A percentile compares a stretch with the other conserved stretches of the same genome.
phyloP scores from a whole-genome alignment of 2,329 filamentous ascomycete species.

The Venturiaceae sp. region DNA sequence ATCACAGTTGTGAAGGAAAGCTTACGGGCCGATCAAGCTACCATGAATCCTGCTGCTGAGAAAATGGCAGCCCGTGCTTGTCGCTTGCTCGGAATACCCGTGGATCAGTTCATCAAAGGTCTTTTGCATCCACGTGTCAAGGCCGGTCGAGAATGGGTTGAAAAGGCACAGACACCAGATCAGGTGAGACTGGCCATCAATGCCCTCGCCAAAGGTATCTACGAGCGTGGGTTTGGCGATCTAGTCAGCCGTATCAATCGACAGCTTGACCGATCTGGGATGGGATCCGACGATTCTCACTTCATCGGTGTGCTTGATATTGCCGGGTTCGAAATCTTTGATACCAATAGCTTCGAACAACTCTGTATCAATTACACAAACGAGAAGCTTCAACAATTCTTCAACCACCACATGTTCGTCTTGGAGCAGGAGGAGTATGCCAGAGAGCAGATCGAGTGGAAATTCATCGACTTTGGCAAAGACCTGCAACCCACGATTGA shows the following conservation, averaged over 20 bases:
- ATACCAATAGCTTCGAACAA: slow-evolving; percentile 98
- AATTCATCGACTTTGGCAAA: slow-evolving; percentile 97
- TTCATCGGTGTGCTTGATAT: slow-evolving; percentile 99
- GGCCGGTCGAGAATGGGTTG: slow-evolving; percentile 94
- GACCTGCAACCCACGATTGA: slow-evolving; percentile 97
- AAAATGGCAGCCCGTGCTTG: slow-evolving; percentile 71
- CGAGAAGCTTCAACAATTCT: slow-evolving; percentile 97
- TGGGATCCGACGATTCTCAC: slow-evolving; percentile 76
- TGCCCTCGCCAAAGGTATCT: slow-evolving; percentile 91
- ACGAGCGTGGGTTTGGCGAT: slow-evolving; percentile 90
- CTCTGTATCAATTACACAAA: slow-evolving; percentile 99
- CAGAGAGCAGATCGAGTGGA: slow-evolving; percentile 96
- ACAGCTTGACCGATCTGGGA: slow-evolving; percentile 78
- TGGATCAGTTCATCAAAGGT: slow-evolving; percentile 79
- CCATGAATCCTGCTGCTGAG: slow-evolving; percentile 65
- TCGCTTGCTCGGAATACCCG: slow-evolving; percentile 69
- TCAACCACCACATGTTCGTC: slow-evolving; percentile 99
- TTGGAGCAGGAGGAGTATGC: slow-evolving; percentile 98
- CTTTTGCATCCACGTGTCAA: slow-evolving; percentile 89
- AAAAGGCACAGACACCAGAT: slow-evolving; percentile 95
- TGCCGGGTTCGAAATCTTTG: slow-evolving; percentile 97
- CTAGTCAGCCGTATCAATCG: slow-evolving; percentile 85
- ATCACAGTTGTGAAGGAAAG: slow-evolving; percentile 85
- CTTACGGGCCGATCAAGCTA: slow-evolving; percentile 80
- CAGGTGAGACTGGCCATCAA: slow-evolving; percentile 87